Evolutionary conservation across 306 rosid genomes (phyloP).

Genomic region (Cicer chorassanicum): DNA sequence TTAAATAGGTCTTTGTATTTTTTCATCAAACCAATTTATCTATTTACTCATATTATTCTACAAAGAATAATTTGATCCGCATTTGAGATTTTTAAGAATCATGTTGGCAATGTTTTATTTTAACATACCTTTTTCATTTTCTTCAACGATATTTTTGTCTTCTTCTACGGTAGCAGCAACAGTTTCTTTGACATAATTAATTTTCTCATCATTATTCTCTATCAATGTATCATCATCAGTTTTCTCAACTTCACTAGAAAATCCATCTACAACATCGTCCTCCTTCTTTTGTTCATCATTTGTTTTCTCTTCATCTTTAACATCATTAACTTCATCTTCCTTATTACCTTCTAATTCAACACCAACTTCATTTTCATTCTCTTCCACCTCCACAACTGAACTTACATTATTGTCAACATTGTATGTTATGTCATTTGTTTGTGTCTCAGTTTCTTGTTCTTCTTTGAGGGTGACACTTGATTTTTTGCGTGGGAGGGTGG

Average conservation of each 20-base stretch:
- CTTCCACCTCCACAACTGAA: conserved; percentile 15
- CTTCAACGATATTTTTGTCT: not conserved
- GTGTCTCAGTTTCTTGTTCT: no score
- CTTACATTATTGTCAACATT: conserved; percentile 6
- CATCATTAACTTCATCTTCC: conserved; percentile 24
- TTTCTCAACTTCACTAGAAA: conserved; percentile 40
- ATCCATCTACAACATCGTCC: not conserved
- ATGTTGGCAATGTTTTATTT: not conserved
- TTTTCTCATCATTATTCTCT: conserved; percentile 35
- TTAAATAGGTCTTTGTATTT: no score
- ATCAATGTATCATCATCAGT: conserved; percentile 19
- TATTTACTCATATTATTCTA: no score
- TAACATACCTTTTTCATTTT: conserved; percentile 45
- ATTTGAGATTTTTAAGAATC: not conserved
- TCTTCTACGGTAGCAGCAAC: not conserved
- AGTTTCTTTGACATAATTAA: conserved; percentile 9
- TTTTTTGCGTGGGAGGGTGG: conserved; percentile 55
- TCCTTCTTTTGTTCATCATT: conserved; percentile 24
- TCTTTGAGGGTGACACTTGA: conserved; percentile 37
- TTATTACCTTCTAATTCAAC: conserved; percentile 23
- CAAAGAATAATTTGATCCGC: not conserved
- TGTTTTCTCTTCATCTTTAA: conserved; percentile 33
- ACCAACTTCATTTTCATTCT: conserved; percentile 28
- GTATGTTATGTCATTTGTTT: not conserved
- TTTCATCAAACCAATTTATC: no score